A percentile compares a stretch with the other conserved stretches of the same genome.
Conservation (phyloP, 352 stramenopile genomes). For the Phytophthora sp. region DNA sequence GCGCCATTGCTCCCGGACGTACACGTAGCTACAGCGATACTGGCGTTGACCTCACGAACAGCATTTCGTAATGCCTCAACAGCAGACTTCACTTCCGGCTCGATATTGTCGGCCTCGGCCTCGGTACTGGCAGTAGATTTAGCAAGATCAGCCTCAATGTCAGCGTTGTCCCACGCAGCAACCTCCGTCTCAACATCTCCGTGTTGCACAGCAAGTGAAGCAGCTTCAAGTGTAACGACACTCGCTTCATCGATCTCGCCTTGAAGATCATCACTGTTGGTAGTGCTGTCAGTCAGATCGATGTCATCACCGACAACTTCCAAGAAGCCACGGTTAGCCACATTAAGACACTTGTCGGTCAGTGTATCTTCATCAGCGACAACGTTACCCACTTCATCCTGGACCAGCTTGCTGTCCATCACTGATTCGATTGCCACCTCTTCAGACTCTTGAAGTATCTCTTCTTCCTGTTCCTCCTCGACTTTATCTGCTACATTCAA, state of each 20-base stretch:
- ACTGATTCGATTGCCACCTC: not conserved
- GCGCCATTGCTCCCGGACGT: too few relatives aligned
- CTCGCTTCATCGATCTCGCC: too few relatives aligned
- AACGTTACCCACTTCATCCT: too few relatives aligned
- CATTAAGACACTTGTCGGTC: not conserved
- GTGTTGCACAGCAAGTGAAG: not conserved
- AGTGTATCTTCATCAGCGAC: not conserved
- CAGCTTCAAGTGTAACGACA: not conserved
- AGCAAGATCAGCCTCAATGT: not conserved
- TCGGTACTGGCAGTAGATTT: not conserved
- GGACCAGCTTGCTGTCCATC: too few relatives aligned
- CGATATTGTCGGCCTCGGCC: not conserved
- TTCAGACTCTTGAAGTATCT: not conserved
- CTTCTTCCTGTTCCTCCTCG: conserved; percentile 12
- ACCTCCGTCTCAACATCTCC: not conserved
- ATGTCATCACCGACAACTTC: not conserved
- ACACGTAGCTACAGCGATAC: too few relatives aligned
- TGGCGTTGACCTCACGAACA: too few relatives aligned
- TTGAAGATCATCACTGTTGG: not conserved
- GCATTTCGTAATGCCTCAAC: too few relatives aligned
- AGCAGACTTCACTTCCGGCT: conserved; percentile 3
- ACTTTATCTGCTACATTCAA: conserved; percentile 5
- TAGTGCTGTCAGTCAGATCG: not conserved
- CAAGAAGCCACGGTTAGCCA: too few relatives aligned
- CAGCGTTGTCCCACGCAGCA: not conserved